Percentiles rank a stretch among this genome's conserved stretches.
phyloP scores from a whole-genome alignment of 1,139 yeast genomes.

The Debaryomyces robertsiae region DNA sequence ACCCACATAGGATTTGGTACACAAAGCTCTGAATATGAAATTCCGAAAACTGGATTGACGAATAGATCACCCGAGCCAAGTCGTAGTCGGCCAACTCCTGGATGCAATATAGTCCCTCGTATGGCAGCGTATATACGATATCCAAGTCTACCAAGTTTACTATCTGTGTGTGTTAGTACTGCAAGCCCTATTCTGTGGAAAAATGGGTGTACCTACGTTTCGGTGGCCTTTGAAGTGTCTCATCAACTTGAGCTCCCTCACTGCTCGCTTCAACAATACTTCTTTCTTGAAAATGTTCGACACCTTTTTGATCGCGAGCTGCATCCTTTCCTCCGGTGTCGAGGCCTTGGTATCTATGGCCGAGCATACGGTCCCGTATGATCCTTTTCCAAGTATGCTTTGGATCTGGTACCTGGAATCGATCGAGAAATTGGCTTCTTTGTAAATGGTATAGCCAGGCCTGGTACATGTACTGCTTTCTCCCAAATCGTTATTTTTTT shows the following conservation, averaged over 20 bases:
- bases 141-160: conserved; percentile 75
- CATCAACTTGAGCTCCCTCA: conserved; percentile 78
- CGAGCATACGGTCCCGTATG: conserved; percentile 86
- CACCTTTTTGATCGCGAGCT: conserved; percentile 77
- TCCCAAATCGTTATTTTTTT: conserved; percentile 2
- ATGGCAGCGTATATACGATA: conserved; percentile 63
- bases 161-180: conserved; percentile 38
- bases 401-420: conserved; percentile 66
- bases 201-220: conserved; percentile 44
- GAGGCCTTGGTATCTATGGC: conserved; percentile 60
- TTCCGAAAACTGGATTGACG: conserved; percentile 77
- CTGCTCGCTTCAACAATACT: conserved; percentile 69
- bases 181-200: neutral
- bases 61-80: conserved; percentile 74
- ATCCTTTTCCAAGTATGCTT: conserved; percentile 77
- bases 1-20: conserved; percentile 79
- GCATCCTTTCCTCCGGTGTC: conserved; percentile 21
- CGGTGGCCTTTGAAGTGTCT: conserved; percentile 79
- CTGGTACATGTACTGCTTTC: conserved; percentile 3
- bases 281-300: conserved; percentile 66
- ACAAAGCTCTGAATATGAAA: conserved; percentile 75
- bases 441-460: conserved; percentile 6
- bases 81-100: conserved; percentile 80
- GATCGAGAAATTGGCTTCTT: conserved; percentile 57
- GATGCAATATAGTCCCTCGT: conserved; percentile 83